A percentile compares a stretch with the other conserved stretches of the same genome.
phyloP scores from a whole-genome alignment of 2,329 filamentous ascomycete genomes.

The Hypoxylon sp. region DNA sequence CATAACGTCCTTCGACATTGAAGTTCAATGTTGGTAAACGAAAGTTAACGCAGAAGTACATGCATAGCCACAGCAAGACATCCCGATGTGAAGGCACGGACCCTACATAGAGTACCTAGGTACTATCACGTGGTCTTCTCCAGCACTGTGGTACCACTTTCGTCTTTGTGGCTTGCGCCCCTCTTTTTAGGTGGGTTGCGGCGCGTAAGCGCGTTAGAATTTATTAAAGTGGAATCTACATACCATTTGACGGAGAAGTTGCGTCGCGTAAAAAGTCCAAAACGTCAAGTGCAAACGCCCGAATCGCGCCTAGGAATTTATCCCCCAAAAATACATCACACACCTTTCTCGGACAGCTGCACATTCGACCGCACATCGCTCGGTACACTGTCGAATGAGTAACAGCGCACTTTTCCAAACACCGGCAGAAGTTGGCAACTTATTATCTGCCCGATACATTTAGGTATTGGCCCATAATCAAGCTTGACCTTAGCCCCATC shows the following conservation, averaged over 20 bases:
- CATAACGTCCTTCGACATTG: neutral
- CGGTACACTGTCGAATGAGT: constrained; percentile 21
- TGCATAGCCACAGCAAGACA: too few relatives aligned
- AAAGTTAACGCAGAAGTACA: neutral
- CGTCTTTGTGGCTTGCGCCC: neutral
- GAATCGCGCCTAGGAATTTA: constrained; percentile 40
- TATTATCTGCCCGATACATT: constrained; percentile 17
- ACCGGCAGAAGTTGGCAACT: neutral
- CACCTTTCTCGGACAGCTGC: constrained; percentile 15
- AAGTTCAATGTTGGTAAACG: neutral
- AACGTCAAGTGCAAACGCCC: constrained; percentile 39
- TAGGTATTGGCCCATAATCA: constrained; percentile 20
- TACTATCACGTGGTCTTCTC: constrained; percentile 16
- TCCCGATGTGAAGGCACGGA: neutral
- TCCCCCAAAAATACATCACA: constrained; percentile 25
- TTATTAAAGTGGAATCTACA: constrained; percentile 38
- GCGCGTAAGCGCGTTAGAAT: constrained; percentile 40
- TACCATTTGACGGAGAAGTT: constrained; percentile 37
- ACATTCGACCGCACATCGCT: constrained; percentile 24
- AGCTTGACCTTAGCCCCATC: constrained; percentile 11
- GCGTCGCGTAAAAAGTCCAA: constrained; percentile 45
- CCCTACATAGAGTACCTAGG: neutral
- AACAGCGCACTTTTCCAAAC: constrained; percentile 21
- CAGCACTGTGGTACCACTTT: neutral
- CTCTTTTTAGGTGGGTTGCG: constrained; percentile 36